These are phyloP conservation scores for Sesbania bispinosa DNA, from an alignment of 306 rosid species.

Conservation along the genomic window DNA sequence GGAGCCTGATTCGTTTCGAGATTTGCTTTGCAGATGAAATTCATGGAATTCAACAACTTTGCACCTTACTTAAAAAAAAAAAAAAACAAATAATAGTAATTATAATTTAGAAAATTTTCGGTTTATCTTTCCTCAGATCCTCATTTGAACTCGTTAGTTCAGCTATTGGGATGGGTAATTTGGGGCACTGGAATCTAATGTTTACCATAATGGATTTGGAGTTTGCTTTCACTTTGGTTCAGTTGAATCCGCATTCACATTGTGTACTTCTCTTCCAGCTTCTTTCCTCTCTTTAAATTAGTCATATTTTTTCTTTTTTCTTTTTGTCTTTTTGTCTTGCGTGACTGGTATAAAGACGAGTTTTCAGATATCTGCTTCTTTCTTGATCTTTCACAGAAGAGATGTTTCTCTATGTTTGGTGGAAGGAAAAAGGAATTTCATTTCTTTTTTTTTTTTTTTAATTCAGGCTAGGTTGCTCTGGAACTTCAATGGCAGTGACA, in stretches of 20 bases:
- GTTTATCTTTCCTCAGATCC: not conserved
- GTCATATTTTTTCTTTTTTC: not conserved
- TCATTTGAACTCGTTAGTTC: not conserved
- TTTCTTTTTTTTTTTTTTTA: not conserved
- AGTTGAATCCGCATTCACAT: not conserved
- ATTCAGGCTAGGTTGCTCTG: slow-evolving; percentile 45
- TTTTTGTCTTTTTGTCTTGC: not conserved
- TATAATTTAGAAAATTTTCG: not conserved
- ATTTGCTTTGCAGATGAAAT: slow-evolving; percentile 1
- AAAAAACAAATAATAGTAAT: not conserved
- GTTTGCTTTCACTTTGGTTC: not conserved
- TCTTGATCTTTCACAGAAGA: not conserved
- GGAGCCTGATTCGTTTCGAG: not conserved
- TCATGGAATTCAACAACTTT: not conserved
- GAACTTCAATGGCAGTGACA: slow-evolving; percentile 65
- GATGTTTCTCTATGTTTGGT: not conserved
- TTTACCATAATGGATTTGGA: not conserved
- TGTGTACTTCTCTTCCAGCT: not conserved
- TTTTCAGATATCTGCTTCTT: not conserved
- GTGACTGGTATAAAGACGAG: slow-evolving; percentile 6
- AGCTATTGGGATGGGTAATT: not conserved
- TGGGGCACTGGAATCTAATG: not conserved
- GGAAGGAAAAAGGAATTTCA: not conserved
- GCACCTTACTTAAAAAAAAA: not conserved
- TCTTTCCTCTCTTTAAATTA: not conserved